phyloP scores from a whole-genome alignment of 164 flowering plant genomes.

The Chimonanthus praecox region DNA sequence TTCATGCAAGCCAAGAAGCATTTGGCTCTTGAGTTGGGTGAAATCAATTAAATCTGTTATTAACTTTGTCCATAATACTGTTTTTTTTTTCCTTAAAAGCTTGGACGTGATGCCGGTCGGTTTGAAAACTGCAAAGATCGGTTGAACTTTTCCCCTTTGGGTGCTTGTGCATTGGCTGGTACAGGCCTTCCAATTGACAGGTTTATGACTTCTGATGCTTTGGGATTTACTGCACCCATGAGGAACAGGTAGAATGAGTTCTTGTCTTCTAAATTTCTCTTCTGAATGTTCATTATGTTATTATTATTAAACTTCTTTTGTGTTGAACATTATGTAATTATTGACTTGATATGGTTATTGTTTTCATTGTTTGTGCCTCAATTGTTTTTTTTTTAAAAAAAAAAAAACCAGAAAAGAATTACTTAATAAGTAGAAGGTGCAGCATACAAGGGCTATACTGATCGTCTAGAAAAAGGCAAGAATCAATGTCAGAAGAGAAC shows the following conservation, averaged over 20 bases:
- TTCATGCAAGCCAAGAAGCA: not conserved
- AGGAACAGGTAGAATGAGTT: constrained; percentile 69
- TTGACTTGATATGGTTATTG: too few relatives aligned
- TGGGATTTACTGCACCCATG: constrained; percentile 87
- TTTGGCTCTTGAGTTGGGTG: not conserved
- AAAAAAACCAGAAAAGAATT: too few relatives aligned
- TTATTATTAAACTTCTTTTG: too few relatives aligned
- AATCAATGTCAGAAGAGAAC: too few relatives aligned
- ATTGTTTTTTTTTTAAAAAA: too few relatives aligned
- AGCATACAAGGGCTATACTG: too few relatives aligned
- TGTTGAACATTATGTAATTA: too few relatives aligned
- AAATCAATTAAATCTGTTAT: not conserved
- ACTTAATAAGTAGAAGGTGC: too few relatives aligned
- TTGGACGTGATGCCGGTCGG: constrained; percentile 93
- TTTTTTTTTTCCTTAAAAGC: constrained; percentile 28
- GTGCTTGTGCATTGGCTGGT: constrained; percentile 99
- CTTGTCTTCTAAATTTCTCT: constrained; percentile 1
- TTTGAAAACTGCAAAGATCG: constrained; percentile 68
- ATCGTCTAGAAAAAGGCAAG: too few relatives aligned
- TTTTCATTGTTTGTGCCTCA: too few relatives aligned
- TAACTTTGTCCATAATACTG: constrained; percentile 11
- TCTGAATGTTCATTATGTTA: not conserved
- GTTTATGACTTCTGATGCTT: constrained; percentile 82
- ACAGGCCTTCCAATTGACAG: constrained; percentile 96
- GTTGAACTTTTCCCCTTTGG: constrained; percentile 84